Evolutionary conservation across 2,329 filamentous ascomycete genomes (phyloP), one percentile per base, ranked within the genome.

Genomic region (Colletotrichum sp.): DNA sequence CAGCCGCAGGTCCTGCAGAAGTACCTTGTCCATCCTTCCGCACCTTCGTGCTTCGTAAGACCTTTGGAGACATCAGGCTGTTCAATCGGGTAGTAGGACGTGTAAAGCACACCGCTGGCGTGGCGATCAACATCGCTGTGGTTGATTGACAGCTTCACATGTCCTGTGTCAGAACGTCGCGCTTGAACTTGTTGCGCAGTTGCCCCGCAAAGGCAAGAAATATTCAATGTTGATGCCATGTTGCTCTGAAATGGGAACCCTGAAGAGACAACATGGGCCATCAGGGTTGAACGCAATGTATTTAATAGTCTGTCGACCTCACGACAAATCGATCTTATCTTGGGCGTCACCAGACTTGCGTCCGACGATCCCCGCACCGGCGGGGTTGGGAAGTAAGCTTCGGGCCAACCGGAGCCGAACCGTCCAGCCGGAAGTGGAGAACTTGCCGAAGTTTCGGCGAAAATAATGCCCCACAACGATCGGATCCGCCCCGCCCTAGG

Each of bases 1-100:
- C 86, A 86, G 2, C 86, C 85, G 62, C 85, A 87, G 2, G 66
- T 83, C 0, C 72, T 68, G 70, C 85, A 87, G 73, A 87, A 87
- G 74, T 83, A 84, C 7, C 81, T 77, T 3, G 75, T 79, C 3
- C 76, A 75, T 3, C 47, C 29, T 18, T 77, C 71, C 1, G 8
- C 5, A 0, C n/a, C 24, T 13, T 34, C 11, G 18, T 77, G 76
- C 13, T 31, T 68, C 1, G 24, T 63, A 24, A 84, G 74, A 2
- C 70, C 73, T 0, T 67, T 15, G 3, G 34, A 47, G 1, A 78
- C 12, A 3, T 16, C 21, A 1, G 79, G 78, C 0, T 51, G 47
- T 3, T 73, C 61, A 18, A 86, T 80, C 5, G 79, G 78, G 16
- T 78, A 76, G 65, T 86, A 87, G 0, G 83, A 86, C 3, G 79